Base-by-base conservation (phyloP, 805 yeast species). In the Candida ovalis region DNA sequence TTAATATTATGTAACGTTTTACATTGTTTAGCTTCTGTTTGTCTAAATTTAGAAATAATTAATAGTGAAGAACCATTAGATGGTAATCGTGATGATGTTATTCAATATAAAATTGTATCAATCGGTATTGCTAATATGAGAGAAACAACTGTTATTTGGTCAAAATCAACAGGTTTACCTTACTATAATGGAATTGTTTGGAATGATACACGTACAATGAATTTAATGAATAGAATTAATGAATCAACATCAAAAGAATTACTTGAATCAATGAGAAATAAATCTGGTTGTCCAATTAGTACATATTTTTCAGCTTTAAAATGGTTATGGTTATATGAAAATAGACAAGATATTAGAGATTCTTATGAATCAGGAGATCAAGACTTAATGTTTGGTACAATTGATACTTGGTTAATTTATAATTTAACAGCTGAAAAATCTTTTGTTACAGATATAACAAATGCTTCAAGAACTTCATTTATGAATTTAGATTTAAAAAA, bases 81-180 rank as follows among this genome's bases (percentile, higher is more conserved):
- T 22, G 55, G 64, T 3, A 70, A 74, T 39, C 41, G 5, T 8
- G 15, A 30, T 8, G n/a, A 18, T 17, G 46, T 45, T 1, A 40
- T 44, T 1, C 15, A 18, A 49, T 84, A 80, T 64, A 75, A 74
- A 56, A 82, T 91, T 49, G 78, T 74, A 49, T 82, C 88, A 42
- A 76, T 91, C 57, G 98, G 98, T 23, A 80, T 91, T 56, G 94
- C 97, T 45, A 92, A 90, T 69, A 95, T 92, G 94, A 80, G 98
- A 64, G 98, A 91, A 70, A 91, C 98, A 39, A 85, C 96, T 25
- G 76, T 86, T 46, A 82, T 91, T 43, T 91, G 97, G 97, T 84
- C 89, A 48, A 77, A 82, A 55, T 73, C 73, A 45, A 89, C 97
- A 2, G 97, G 97, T 37, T 71, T 73, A 55, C 95, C 96, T 3